phyloP scores from a whole-genome alignment of 225 moss, liverwort and hornwort species.

The Bryoerythrophyllum caledonicum region DNA sequence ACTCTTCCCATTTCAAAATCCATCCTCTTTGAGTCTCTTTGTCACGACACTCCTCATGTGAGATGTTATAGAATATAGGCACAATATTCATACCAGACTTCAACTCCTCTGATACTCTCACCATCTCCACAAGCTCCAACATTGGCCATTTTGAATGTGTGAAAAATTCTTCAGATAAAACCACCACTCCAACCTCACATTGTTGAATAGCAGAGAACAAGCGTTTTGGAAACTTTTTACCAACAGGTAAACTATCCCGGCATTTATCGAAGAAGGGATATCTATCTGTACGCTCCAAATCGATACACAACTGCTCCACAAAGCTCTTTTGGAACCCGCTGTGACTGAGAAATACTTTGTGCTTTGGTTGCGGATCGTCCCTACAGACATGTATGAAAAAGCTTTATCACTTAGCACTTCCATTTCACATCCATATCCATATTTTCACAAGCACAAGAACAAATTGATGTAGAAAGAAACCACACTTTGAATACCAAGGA shows the following conservation, averaged over 20 bases:
- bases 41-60: neutral
- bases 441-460: neutral
- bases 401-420: neutral
- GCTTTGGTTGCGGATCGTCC: neutral
- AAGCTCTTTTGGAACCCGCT: neutral
- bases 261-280: neutral
- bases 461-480: neutral
- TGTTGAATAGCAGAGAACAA: neutral
- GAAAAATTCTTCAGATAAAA: neutral
- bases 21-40: neutral
- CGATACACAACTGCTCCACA: neutral
- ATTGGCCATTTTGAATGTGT: neutral
- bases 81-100: neutral
- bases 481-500: neutral
- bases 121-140: constrained; percentile 1
- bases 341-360: neutral
- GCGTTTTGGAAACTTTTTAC: neutral
- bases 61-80: neutral
- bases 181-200: neutral
- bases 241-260: neutral
- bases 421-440: neutral
- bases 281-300: neutral
- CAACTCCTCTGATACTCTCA: neutral
- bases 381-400: neutral
- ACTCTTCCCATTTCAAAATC: neutral